These are phyloP conservation scores for Annona squamosa DNA, from an alignment of 164 flowering plant genomes.

Conservation along the genomic window DNA sequence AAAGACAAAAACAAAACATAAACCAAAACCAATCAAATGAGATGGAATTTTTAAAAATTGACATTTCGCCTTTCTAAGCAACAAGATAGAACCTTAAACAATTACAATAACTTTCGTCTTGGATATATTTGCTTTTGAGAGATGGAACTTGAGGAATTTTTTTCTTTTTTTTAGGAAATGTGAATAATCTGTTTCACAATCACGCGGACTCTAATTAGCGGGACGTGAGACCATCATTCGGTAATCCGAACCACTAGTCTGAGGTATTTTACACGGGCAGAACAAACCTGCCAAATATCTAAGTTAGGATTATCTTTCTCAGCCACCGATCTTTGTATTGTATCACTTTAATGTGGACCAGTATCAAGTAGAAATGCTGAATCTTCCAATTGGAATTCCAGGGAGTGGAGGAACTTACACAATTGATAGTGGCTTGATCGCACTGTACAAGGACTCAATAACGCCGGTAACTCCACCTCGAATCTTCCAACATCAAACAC, in stretches of 20 bases:
- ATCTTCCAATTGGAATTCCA: not conserved
- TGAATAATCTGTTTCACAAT: not conserved
- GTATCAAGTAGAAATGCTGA: not conserved
- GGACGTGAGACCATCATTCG: not conserved
- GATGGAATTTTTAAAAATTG: no score
- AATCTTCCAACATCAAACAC: slow-evolving; percentile 31
- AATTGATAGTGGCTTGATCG: slow-evolving; percentile 59
- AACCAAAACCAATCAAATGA: no score
- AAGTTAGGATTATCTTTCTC: not conserved
- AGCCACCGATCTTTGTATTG: not conserved
- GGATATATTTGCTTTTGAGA: not conserved
- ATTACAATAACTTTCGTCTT: no score
- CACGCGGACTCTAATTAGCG: not conserved
- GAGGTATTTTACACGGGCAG: not conserved
- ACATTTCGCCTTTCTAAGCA: no score
- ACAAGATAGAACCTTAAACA: no score
- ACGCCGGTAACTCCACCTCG: slow-evolving; percentile 89
- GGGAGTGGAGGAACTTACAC: slow-evolving; percentile 32
- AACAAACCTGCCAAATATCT: not conserved
- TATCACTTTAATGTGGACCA: no score
- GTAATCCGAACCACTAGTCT: not conserved
- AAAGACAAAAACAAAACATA: no score
- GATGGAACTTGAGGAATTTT: not conserved
- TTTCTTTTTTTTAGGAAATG: not conserved
- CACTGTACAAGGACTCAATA: slow-evolving; percentile 72